Base-by-base conservation (phyloP, 495 filamentous ascomycete genomes). In the Aspergillus cristatus region DNA sequence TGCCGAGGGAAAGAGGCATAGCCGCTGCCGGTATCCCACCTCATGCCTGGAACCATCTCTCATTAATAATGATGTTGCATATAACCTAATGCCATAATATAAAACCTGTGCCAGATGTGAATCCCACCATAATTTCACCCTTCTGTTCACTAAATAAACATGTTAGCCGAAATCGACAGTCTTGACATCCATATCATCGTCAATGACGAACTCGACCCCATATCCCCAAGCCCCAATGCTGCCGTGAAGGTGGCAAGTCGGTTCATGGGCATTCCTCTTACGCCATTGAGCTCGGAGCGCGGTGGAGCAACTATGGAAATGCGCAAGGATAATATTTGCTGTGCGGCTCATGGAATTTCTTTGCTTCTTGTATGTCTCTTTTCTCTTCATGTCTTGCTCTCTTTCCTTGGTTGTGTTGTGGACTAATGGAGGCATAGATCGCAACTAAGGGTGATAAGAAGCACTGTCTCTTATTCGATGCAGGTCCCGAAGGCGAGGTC, bases 331-430 rank as follows among this genome's bases (percentile, higher is more conserved):
- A 42, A 42, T 14, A 54, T 72, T 3, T 72, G 66, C 47, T 70
- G 68, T 38, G 59, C 54, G 7, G 66, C 65, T 3, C 63, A 67
- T 35, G 68, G 68, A 7, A 47, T 71, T 13, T 65, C 59, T 6
- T 39, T 68, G 18, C 38, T 67, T 18, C 48, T 69, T 17, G 57
- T 58, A 42, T 6, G 34, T 38, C 24, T 32, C 14, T 34, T 30
- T 35, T 24, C 3, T 13, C 14, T 24, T 35, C 12, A 3, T 46
- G n/a, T n/a, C n/a, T n/a, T n/a, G n/a, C n/a, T n/a, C n/a, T n/a
- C n/a, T n/a, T n/a, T n/a, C n/a, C n/a, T n/a, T n/a, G n/a, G n/a
- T n/a, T n/a, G n/a, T n/a, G n/a, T n/a, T n/a, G 24, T 6, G 24
- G 24, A 26, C 24, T 26, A 26, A 26, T 11, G 6, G 24, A 26